phyloP scores from a whole-genome alignment of 2,329 filamentous ascomycete species.

The Arthrobotrys conoides region DNA sequence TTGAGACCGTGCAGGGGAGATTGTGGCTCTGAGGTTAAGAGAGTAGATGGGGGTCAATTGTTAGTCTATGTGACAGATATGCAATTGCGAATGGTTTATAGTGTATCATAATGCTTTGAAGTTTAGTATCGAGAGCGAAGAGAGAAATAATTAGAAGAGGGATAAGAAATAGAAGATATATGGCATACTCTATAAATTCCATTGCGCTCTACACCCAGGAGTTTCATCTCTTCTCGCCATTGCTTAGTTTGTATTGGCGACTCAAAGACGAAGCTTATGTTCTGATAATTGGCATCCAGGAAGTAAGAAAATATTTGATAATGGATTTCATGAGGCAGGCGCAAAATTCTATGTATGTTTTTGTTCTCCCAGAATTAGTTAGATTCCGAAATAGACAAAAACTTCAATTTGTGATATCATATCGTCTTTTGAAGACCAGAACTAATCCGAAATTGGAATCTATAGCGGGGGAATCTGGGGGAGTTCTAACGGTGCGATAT shows the following conservation, averaged over 20 bases:
- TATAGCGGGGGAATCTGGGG: not conserved
- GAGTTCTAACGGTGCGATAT: conserved; percentile 5
- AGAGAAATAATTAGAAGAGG: not conserved
- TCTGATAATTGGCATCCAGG: not conserved
- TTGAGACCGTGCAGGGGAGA: conserved; percentile 12
- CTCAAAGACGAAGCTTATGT: conserved; percentile 25
- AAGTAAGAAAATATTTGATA: conserved; percentile 28
- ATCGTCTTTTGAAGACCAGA: not conserved
- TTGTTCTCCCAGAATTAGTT: not conserved
- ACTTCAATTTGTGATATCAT: not conserved
- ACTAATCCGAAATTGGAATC: conserved; percentile 13
- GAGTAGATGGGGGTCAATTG: not conserved
- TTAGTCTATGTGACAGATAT: not conserved
- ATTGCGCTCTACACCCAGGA: not conserved
- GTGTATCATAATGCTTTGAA: too few relatives aligned
- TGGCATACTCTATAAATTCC: conserved; percentile 10
- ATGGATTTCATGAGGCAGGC: conserved; percentile 32
- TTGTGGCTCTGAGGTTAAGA: not conserved
- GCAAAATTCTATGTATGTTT: conserved; percentile 2
- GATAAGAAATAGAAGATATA: not conserved
- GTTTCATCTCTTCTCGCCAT: conserved; percentile 6
- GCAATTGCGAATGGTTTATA: too few relatives aligned
- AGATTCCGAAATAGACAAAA: not conserved
- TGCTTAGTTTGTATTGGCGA: conserved; percentile 8
- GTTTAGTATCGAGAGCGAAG: not conserved